Base-by-base conservation (phyloP, 371 early-diverging fungal genomes). In the Nematocida sp. region DNA sequence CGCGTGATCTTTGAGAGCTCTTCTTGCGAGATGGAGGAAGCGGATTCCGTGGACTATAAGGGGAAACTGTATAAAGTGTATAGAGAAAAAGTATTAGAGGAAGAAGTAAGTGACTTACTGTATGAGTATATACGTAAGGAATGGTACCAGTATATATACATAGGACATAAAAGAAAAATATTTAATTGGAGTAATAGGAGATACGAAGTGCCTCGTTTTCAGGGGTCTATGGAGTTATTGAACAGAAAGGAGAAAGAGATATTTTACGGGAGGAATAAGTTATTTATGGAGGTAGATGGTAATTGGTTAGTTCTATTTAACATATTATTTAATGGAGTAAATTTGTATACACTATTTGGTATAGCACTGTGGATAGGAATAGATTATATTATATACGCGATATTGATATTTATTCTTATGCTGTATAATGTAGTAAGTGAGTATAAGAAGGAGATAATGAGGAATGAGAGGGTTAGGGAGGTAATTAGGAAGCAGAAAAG, bases 241-340 rank as follows among this genome's bases (percentile, higher is more conserved):
- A 71, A 39, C 0, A 49, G 75, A 36, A 48, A 59, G 30, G 75
- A 71, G 38, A 80, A 55, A 65, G 65, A 77, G 25, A 75, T 82
- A n/a, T 61, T 83, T 1, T 83, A 64, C 64, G 82, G 82, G 16
- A 75, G 68, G 45, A 83, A 83, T 55, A 42, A 40, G 45, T 69
- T 61, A 32, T 50, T 51, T n/a, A 39, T 75, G 1, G 26, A 47
- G 18, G 33, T 49, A 20, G 47, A 40, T 0, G 47, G 63, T 18
- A 64, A 55, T 42, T 7, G 38, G 0, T 39, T 76, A 16, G 65
- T 81, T 11, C 42, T 80, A 23, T 48, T 80, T 36, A 53, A 67
- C 13, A 53, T 56, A 9, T 48, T 67, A 1, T 65, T 76, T 25
- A 53, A 30, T 55, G n/a, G 48, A 13, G 48, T 66, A 23, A 77